phyloP scores from a whole-genome alignment of 257 asterid genomes.

The Sherardia arvensis region DNA sequence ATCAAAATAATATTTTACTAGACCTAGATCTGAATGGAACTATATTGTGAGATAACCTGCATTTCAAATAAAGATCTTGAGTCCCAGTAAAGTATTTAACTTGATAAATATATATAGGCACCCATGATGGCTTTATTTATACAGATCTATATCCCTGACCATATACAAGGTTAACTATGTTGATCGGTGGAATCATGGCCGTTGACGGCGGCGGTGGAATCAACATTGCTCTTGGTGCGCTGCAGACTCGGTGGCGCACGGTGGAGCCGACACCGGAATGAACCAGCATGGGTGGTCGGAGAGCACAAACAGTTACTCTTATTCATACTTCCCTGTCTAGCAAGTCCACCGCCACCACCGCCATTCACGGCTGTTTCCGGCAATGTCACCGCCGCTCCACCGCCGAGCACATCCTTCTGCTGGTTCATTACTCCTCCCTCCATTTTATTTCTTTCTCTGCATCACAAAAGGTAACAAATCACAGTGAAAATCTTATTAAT shows the following conservation, averaged over 20 bases:
- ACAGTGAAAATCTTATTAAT: too few species aligned
- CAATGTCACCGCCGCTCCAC: slow-evolving; percentile 15
- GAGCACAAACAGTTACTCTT: slow-evolving; percentile 61
- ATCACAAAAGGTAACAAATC: too few species aligned
- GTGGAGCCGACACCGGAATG: slow-evolving; percentile 71
- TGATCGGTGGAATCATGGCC: not conserved
- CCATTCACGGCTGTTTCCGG: slow-evolving; percentile 12
- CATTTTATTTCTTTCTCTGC: slow-evolving; percentile 21
- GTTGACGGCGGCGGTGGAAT: slow-evolving; percentile 12
- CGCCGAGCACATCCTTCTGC: slow-evolving; percentile 26
- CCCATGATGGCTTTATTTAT: not conserved
- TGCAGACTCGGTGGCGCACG: slow-evolving; percentile 53
- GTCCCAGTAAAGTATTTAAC: not conserved
- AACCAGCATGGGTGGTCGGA: slow-evolving; percentile 73
- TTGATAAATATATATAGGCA: not conserved
- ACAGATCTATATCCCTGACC: not conserved
- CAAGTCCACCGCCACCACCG: slow-evolving; percentile 39
- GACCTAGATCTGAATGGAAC: too few species aligned
- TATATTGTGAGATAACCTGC: too few species aligned
- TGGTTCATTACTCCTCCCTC: slow-evolving; percentile 22
- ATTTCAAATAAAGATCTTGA: too few species aligned
- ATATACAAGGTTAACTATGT: not conserved
- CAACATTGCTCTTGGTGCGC: slow-evolving; percentile 48
- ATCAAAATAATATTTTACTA: too few species aligned
- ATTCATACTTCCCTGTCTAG: slow-evolving; percentile 56